Base-by-base conservation (phyloP, 2,329 filamentous ascomycete genomes). In the Podosphaera xanthii region DNA sequence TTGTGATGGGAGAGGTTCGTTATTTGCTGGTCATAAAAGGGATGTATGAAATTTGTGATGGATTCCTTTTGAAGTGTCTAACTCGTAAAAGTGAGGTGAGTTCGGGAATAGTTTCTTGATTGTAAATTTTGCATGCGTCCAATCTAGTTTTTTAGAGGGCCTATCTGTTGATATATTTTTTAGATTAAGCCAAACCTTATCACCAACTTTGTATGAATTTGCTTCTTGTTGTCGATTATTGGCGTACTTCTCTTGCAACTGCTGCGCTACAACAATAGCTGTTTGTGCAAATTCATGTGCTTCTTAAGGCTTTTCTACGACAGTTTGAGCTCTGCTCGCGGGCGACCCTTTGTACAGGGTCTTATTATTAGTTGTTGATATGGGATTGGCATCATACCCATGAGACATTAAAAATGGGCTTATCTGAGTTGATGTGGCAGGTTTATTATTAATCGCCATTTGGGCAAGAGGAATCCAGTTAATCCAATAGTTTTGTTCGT, bases 131-230 rank as follows among this genome's bases (percentile, higher is more conserved):
- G 34, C 35, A 42, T 56, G 53, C 9, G 42, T 42, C 53, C 35
- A 42, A 31, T 56, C 53, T 22, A 40, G 22, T 31, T 56, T 56
- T 33, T 56, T 56, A 42, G 10, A 40, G 6, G 53, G 53, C 31
- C 35, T 38, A 4, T 56, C 36, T 40, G 34, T 40, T 12, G 5
- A 33, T 9, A 56, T 42, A 56, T 56, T 56, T 42, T 56, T 56
- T 33, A 56, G 12, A 42, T 56, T 56, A 12, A 56, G 22, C 53
- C 53, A 56, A 40, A 56, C 53, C 30, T 56, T 56, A 42, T 56
- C 53, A 40, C 34, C 53, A 14, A 40, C 34, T 30, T 22, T 22
- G 22, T 22, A 22, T 22, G 22, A 22, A 22, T 22, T 22, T 22
- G 22, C 22, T 22, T 22, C 22, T 22, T 22, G 22, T 22, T 1